Evolutionary conservation across 2,329 filamentous ascomycete species (phyloP), one percentile per base, ranked within the genome.

Genomic region (Zymoseptoria crescenta): DNA sequence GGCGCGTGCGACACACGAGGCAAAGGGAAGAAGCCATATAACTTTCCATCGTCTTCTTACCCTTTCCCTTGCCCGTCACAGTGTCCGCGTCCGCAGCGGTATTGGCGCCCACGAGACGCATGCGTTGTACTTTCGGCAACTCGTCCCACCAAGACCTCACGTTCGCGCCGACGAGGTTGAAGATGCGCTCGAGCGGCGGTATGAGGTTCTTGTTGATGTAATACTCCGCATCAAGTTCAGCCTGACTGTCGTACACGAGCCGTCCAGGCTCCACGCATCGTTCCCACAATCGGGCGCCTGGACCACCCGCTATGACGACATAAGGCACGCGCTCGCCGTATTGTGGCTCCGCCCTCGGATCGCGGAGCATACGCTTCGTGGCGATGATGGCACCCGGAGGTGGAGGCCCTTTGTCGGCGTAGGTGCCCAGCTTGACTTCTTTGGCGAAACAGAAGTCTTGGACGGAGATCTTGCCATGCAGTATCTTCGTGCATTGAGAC

Each of bases 201-300:
- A 99, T 95, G 8, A 99, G 72, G 71, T 96, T 97, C 77, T 96
- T 97, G 19, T 83, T 85, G 68, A 99, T 97, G 77, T 99, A 99
- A 75, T 99, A 99, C 67, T 96, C 91, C 0, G 92, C 87, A 69
- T 99, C 94, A 19, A 99, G 82, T 67, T 91, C 86, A 55, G 87
- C 83, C 67, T 93, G 84, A 21, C 89, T 84, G 64, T 89, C 89
- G 56, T 83, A 78, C 1, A 97, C 80, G 3, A 97, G 79, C 8
- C 87, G 86, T 67, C 96, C 91, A 0, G 94, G 94, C 30, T 90
- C 84, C 0, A 99, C 89, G 70, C 91, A 96, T 10, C 94, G 88
- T 73, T 97, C 93, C 65, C 91, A 87, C 8, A 99, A 82, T 29
- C 91, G 79, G 7, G 92, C 87, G 0, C 91, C 91, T 0, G 94